Evolutionary conservation across 2,329 filamentous ascomycete species (phyloP), one percentile per base, ranked within the genome.

Genomic region (Saccharata proteae): DNA sequence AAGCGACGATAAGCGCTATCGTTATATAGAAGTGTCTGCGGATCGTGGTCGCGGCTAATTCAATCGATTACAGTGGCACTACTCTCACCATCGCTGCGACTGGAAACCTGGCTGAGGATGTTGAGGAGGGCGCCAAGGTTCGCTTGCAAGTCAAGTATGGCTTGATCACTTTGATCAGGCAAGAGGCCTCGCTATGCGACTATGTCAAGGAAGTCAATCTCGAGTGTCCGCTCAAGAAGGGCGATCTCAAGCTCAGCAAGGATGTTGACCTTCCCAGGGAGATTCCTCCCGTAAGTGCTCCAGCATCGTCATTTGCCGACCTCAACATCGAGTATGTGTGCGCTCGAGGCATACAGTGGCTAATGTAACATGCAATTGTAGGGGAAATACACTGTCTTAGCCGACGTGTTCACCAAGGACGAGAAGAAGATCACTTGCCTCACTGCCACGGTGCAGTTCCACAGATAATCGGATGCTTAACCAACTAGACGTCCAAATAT

Each of bases 81-180:
- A 71, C 71, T 13, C 76, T 98, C 32, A 65, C 68, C 37, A 93
- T 98, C 62, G 73, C 74, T 41, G 90, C 86, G 27, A 67, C 62
- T 18, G 90, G 88, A 35, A 72, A 63, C n/a, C 70, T 96, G 41
- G 69, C 68, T 44, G 60, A 92, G 49, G 59, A 67, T 30, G 75
- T 98, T 41, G 70, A 75, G 34, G 55, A 84, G 36, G 88, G 84
- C 36, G 83, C 88, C 38, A 83, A 81, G 46, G 79, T 94, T 40
- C 67, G 78, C 28, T 57, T 98, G 23, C 71, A 77, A 43, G 88
- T 98, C 61, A 94, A 93, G 63, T 94, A 93, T 57, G 88, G 88
- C 38, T 67, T 93, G 43, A 94, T 98, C 57, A 81, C 76, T 34
- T 71, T 98, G 41, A 74, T 98, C 57, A 82, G 72, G 56, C 80